phyloP scores from a whole-genome alignment of 768 basidiomycete species.

The Pleurotus giganteus region DNA sequence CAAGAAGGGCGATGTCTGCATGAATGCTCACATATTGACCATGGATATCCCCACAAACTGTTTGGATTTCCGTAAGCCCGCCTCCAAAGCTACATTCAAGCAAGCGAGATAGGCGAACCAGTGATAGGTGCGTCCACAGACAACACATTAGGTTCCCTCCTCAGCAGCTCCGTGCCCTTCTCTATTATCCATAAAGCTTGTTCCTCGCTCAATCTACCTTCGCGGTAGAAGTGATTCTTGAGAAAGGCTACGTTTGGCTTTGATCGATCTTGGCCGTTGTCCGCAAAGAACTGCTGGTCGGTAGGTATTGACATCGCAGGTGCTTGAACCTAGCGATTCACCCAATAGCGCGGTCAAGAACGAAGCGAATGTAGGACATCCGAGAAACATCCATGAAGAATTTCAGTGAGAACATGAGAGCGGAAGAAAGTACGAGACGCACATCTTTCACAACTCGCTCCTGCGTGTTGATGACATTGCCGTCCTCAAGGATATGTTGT shows the following conservation, averaged over 20 bases:
- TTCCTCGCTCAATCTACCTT: conserved; percentile 90
- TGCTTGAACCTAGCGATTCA: conserved; percentile 79
- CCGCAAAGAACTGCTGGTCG: conserved; percentile 89
- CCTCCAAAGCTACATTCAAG: neutral
- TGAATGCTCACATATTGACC: conserved; percentile 88
- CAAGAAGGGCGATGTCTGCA: conserved; percentile 9
- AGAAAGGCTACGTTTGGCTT: conserved; percentile 96
- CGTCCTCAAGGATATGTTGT: conserved; percentile 90
- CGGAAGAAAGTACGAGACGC: conserved; percentile 22
- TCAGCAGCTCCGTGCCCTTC: conserved; percentile 81
- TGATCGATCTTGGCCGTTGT: conserved; percentile 64
- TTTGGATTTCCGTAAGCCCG: conserved; percentile 2
- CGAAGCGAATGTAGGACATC: neutral
- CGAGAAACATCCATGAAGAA: neutral
- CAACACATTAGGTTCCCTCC: conserved; percentile 84
- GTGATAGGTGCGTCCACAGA: conserved; percentile 98
- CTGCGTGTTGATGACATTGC: conserved; percentile 86
- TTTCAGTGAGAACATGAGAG: neutral
- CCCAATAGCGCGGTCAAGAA: neutral
- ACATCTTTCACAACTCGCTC: conserved; percentile 98
- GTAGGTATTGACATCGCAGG: conserved; percentile 93
- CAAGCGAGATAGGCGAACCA: conserved; percentile 46
- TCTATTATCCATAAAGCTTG: conserved; percentile 94
- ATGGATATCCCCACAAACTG: conserved; percentile 97
- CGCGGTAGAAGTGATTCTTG: conserved; percentile 99